Conservation (phyloP, 208 protist genomes). For the Strigomonas culicis region DNA sequence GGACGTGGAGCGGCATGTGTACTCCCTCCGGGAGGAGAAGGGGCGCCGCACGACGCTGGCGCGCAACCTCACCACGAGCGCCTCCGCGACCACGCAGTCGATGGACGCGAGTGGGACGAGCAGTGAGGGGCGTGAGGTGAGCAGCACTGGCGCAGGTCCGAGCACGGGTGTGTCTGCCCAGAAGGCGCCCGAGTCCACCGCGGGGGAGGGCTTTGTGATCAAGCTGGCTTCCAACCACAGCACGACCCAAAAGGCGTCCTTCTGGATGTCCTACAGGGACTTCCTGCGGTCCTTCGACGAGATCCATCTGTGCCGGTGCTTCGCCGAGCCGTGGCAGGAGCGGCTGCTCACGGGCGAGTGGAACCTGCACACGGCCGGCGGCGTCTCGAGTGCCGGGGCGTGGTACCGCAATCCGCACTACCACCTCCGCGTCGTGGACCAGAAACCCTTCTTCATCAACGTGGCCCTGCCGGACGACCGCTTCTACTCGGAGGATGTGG, state of each 20-base stretch:
- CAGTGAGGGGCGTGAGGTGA: too few relatives aligned
- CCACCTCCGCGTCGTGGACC: slow-evolving; percentile 36
- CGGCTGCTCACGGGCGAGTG: slow-evolving; percentile 53
- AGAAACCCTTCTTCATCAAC: slow-evolving; percentile 51
- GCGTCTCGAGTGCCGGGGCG: slow-evolving; percentile 26
- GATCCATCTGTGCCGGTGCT: slow-evolving; percentile 63
- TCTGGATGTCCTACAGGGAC: slow-evolving; percentile 85
- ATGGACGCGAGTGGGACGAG: too few relatives aligned
- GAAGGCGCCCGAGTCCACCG: background rate
- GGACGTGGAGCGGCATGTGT: slow-evolving; percentile 47
- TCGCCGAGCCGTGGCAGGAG: slow-evolving; percentile 41
- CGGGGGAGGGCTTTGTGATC: background rate
- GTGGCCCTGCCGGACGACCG: slow-evolving; percentile 54
- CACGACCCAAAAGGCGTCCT: slow-evolving; percentile 23
- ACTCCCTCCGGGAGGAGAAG: background rate
- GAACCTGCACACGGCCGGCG: slow-evolving; percentile 46
- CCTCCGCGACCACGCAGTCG: too few relatives aligned
- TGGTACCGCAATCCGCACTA: slow-evolving; percentile 86
- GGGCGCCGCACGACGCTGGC: background rate
- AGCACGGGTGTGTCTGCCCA: too few relatives aligned
- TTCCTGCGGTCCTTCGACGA: slow-evolving; percentile 67
- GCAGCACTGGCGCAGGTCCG: too few relatives aligned
- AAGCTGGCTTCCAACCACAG: background rate
- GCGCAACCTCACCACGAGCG: background rate
- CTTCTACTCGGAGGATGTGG: slow-evolving; percentile 22